Evolutionary conservation across 1,139 yeast genomes (phyloP), one percentile per base, ranked within the genome.

Genomic region (Pichia sp.): DNA sequence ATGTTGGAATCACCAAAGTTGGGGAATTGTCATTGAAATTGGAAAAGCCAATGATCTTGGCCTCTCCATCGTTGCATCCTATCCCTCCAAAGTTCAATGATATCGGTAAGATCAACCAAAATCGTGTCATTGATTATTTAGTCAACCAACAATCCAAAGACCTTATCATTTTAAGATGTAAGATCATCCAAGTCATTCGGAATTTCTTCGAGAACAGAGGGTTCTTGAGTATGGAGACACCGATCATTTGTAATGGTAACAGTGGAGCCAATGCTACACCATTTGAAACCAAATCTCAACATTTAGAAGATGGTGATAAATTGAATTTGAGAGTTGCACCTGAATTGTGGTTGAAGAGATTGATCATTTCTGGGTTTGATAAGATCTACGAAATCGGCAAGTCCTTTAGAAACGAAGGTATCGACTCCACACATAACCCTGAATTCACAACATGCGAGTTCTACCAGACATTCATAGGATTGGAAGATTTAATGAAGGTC

Each of bases 391-490:
- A 93, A 61, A 79, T 93, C 42, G 98, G 98, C 0, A 77, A 77
- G 47, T 83, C 77, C 42, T 93, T 91, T 64, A 73, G 99, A 54
- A 93, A 93, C 61, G 99, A 93, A 67, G 97, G 98, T 5, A 75
- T 91, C 40, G 98, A 93, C 63, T 76, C 83, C 48, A 88, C 96
- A 1, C 99, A 93, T 64, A 93, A 93, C 69, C 97, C 97, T 0
- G 99, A 93, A 65, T 93, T 91, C 62, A 84, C 96, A 15, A 81
- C 93, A 12, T 90, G 97, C 69, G 99, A 93, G 66, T 90, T 91
- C 62, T 93, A 93, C 65, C 88, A 86, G 66, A 79, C 93, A 1
- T 90, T 79, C 59, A 84, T 91, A 4, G 75, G 76, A 44, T 72
- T 91, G 42, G 76, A 79, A 12, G 88, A 86, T 41, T 70, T 91